Evolutionary conservation across 768 basidiomycete genomes (phyloP).

Genomic region (Kwoniella sp.): DNA sequence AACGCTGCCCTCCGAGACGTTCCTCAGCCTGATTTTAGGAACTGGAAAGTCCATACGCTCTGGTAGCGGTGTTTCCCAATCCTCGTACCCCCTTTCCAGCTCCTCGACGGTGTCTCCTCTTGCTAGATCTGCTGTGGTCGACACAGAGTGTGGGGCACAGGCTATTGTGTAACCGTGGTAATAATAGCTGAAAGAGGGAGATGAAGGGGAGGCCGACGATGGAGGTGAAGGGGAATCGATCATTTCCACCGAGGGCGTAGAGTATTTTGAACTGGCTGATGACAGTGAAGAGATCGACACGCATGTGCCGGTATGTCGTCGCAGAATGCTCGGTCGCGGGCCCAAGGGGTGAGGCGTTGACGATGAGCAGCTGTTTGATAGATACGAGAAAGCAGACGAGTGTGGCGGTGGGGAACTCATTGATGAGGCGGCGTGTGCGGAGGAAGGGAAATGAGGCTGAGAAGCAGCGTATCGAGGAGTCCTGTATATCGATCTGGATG

Average conservation of each 20-base stretch:
- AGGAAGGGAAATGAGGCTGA: conserved; percentile 13
- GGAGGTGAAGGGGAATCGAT: conserved; percentile 6
- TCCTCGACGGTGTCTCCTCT: neutral
- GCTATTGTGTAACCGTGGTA: neutral
- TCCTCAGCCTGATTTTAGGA: neutral
- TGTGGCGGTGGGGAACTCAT: neutral
- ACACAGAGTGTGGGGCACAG: too few species aligned
- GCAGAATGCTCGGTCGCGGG: conserved; percentile 4
- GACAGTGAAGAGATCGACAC: conserved; percentile 6
- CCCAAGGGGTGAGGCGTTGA: conserved; percentile 12
- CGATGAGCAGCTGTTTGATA: neutral
- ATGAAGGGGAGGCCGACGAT: neutral
- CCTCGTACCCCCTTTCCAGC: conserved; percentile 5
- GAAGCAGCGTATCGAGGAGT: conserved; percentile 6
- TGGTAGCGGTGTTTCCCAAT: conserved; percentile 11
- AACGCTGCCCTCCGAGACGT: neutral
- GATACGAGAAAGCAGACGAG: neutral
- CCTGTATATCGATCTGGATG: neutral
- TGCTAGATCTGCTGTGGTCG: too few species aligned
- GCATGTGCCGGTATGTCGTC: conserved; percentile 7
- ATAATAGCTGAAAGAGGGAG: neutral
- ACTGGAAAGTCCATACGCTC: conserved; percentile 9
- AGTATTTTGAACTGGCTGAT: conserved; percentile 8
- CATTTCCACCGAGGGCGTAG: conserved; percentile 5
- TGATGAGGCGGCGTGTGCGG: neutral